Conservation (phyloP, 768 basidiomycete species). For the Mycena galopus region DNA sequence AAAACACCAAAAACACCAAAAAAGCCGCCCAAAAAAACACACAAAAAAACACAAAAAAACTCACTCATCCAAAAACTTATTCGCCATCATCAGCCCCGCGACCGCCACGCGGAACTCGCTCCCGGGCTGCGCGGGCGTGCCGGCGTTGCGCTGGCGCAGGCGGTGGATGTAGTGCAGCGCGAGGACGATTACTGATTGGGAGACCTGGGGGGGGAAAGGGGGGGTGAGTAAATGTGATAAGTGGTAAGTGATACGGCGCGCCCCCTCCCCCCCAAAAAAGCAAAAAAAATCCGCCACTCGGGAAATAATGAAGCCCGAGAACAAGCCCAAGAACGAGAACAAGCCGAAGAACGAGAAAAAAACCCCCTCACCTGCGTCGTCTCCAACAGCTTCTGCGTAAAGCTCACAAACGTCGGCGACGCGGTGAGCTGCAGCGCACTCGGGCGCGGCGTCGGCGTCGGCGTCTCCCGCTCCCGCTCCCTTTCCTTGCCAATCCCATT, state of each 20-base stretch:
- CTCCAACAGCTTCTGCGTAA: slow-evolving; percentile 93
- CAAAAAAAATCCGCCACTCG: too few relatives aligned
- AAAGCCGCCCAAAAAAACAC: too few relatives aligned
- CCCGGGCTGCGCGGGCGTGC: slow-evolving; percentile 76
- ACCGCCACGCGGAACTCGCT: slow-evolving; percentile 93
- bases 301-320: too few relatives aligned
- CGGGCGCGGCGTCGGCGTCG: slow-evolving; percentile 75
- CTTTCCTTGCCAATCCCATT: background rate
- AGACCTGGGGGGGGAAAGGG: too few relatives aligned
- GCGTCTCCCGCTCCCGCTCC: slow-evolving; percentile 1
- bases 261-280: too few relatives aligned
- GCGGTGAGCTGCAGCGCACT: slow-evolving; percentile 83
- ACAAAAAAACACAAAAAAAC: too few relatives aligned
- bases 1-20: too few relatives aligned
- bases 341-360: too few relatives aligned
- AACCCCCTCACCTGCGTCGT: slow-evolving; percentile 78
- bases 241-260: too few relatives aligned
- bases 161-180: slow-evolving; percentile 92
- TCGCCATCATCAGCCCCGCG: slow-evolving; percentile 94
- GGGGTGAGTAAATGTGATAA: too few relatives aligned
- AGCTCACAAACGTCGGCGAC: slow-evolving; percentile 79
- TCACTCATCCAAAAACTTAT: slow-evolving; percentile 97
- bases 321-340: too few relatives aligned
- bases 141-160: slow-evolving; percentile 80
- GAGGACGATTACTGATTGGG: slow-evolving; percentile 92